These are phyloP conservation scores for Triangularia setosa DNA, from an alignment of 2,329 filamentous ascomycete genomes.

Conservation along the genomic window DNA sequence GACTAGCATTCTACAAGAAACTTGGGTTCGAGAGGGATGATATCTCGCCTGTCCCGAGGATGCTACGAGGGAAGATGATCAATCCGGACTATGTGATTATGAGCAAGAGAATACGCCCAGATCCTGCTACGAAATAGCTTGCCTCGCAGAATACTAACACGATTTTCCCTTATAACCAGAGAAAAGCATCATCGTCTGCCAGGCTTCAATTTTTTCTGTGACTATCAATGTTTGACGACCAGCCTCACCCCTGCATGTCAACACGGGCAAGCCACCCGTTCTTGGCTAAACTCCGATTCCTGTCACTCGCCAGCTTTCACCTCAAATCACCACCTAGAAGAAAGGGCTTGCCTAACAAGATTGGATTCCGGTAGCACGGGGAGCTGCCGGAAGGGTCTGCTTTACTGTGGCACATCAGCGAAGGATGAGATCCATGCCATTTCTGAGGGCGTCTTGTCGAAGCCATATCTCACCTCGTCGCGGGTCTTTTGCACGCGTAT, in stretches of 20 bases:
- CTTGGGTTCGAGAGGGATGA: conserved; percentile 55
- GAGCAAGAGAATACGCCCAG: conserved; percentile 38
- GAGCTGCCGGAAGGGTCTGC: no score
- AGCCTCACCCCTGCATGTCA: neutral
- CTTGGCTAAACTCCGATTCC: neutral
- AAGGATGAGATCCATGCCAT: neutral
- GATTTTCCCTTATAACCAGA: no score
- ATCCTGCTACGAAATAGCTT: neutral
- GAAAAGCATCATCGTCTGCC: neutral
- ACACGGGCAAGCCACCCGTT: neutral
- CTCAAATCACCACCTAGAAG: neutral
- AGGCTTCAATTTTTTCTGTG: neutral
- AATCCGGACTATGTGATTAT: conserved; percentile 58
- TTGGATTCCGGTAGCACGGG: neutral
- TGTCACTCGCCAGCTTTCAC: neutral
- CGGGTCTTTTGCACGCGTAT: neutral
- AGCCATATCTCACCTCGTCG: neutral
- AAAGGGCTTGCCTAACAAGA: neutral
- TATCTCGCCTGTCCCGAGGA: conserved; percentile 50
- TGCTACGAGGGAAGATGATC: conserved; percentile 51
- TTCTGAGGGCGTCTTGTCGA: neutral
- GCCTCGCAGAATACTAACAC: neutral
- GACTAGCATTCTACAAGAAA: conserved; percentile 56
- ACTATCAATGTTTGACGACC: neutral
- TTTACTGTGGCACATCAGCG: neutral